Evolutionary conservation across 257 asterid genomes (phyloP).

Genomic region (Capsicum chinense): DNA sequence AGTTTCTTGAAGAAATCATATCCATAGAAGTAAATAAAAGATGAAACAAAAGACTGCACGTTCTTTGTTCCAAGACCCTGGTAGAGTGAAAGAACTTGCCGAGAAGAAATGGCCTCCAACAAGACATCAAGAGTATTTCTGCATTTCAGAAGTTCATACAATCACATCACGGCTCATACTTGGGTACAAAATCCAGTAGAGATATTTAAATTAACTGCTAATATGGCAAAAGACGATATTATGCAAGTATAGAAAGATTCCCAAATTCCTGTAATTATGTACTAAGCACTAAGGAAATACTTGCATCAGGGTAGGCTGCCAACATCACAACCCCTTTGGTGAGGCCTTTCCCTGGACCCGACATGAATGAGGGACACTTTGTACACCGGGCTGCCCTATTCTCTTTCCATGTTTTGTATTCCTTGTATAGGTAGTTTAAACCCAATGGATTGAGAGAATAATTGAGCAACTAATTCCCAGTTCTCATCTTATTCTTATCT

Average conservation of each 20-base stretch:
- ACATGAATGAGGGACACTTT: not conserved
- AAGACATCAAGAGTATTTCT: slow-evolving; percentile 90
- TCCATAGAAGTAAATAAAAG: slow-evolving; percentile 84
- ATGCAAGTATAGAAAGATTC: not conserved
- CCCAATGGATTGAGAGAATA: not conserved
- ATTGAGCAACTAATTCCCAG: not conserved
- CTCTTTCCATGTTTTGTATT: not conserved
- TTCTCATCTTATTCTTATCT: not conserved
- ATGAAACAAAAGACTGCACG: slow-evolving; percentile 82
- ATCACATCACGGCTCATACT: not conserved
- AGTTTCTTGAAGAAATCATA: slow-evolving; percentile 83
- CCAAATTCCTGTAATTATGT: not conserved
- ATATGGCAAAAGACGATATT: not conserved
- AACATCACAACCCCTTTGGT: not conserved
- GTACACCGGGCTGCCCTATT: not conserved
- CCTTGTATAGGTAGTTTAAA: not conserved
- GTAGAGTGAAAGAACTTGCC: slow-evolving; percentile 69
- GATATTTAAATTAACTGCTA: not conserved
- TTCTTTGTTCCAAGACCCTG: slow-evolving; percentile 94
- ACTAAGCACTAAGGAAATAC: not conserved
- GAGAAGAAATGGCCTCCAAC: slow-evolving; percentile 81
- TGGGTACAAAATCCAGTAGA: not conserved
- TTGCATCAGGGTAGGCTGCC: not conserved
- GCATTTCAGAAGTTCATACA: slow-evolving; percentile 30
- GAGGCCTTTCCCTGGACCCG: not conserved